Evolutionary conservation across 805 yeast species (phyloP).

Genomic region (Candida awuae): DNA sequence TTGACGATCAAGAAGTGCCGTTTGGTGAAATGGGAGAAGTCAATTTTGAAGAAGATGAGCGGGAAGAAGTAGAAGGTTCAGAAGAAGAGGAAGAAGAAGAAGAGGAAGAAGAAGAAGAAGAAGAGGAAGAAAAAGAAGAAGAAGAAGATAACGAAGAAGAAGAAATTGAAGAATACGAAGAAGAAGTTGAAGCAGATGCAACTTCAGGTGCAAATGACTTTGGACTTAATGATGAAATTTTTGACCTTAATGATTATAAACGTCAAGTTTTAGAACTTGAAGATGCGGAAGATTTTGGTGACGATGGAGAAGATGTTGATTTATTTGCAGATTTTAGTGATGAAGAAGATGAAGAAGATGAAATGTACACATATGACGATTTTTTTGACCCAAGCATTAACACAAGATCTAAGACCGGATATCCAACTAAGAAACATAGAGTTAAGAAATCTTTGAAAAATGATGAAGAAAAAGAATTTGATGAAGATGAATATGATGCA

Average conservation of each 20-base stretch:
- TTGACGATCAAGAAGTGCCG: constrained; percentile 24
- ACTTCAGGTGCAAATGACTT: constrained; percentile 38
- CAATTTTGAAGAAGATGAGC: constrained; percentile 25
- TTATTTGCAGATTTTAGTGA: constrained; percentile 46
- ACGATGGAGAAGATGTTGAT: constrained; percentile 44
- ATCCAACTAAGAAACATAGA: constrained; percentile 11
- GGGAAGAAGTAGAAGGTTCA: constrained; percentile 17
- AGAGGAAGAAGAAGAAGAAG: constrained; percentile 16
- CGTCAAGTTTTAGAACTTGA: constrained; percentile 23
- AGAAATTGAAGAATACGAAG: constrained; percentile 17
- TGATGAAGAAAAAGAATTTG: constrained; percentile 34
- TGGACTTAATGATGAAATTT: constrained; percentile 77
- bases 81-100: constrained; percentile 29
- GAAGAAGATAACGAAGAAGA: constrained; percentile 40
- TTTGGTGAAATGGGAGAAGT: constrained; percentile 14
- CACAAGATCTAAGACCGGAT: constrained; percentile 14
- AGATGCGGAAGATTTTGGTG: constrained; percentile 36
- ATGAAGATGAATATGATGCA: constrained; percentile 53
- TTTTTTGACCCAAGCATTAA: constrained; percentile 42
- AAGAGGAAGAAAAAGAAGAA: constrained; percentile 45
- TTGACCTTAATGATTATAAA: constrained; percentile 69
- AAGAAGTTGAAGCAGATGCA: constrained; percentile 12
- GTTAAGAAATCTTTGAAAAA: constrained; percentile 9
- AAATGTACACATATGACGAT: constrained; percentile 53
- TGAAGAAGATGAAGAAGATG: constrained; percentile 35